A percentile compares a stretch with the other conserved stretches of the same genome.
Conservation (phyloP, 2,329 filamentous ascomycete genomes). For the Chaetothyriales sp. region DNA sequence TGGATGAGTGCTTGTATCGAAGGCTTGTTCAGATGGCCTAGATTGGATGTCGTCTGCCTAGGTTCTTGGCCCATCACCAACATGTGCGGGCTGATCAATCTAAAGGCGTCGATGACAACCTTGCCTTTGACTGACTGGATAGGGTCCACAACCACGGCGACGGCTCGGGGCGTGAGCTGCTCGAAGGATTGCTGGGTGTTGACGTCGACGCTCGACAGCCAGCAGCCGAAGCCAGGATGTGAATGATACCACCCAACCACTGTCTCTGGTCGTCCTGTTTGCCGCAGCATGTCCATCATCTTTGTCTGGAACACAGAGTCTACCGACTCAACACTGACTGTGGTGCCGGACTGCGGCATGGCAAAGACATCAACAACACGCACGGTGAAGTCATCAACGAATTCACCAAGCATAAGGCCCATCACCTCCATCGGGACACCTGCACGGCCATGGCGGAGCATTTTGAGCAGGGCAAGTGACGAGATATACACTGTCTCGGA, state of each 20-base stretch:
- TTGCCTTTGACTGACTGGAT: conserved; percentile 99
- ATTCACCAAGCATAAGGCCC: conserved; percentile 97
- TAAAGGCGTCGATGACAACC: conserved; percentile 97
- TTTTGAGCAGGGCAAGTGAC: conserved; percentile 90
- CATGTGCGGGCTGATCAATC: conserved; percentile 92
- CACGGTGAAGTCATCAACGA: conserved; percentile 97
- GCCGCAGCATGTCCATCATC: conserved; percentile 99
- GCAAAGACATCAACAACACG: conserved; percentile 97
- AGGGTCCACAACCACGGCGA: conserved; percentile 93
- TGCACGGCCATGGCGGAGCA: conserved; percentile 91
- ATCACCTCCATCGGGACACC: conserved; percentile 99
- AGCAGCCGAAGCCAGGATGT: conserved; percentile 95
- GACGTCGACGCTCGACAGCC: conserved; percentile 96
- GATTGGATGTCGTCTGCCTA: conserved; percentile 90
- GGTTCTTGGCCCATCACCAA: conserved; percentile 97
- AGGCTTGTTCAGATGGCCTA: conserved; percentile 96
- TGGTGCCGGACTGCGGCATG: conserved; percentile 97
- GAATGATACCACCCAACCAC: conserved; percentile 99
- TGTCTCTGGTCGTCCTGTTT: conserved; percentile 90
- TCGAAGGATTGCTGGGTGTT: conserved; percentile 99
- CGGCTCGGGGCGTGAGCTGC: conserved; percentile 88
- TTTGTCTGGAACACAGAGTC: conserved; percentile 98
- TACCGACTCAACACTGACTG: conserved; percentile 94
- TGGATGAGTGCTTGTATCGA: conserved; percentile 99
- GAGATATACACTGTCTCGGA: conserved; percentile 99